Percentiles rank a stretch among this genome's conserved stretches.
phyloP scores from a whole-genome alignment of 768 basidiomycete species.

The Suillus fuscotomentosus region DNA sequence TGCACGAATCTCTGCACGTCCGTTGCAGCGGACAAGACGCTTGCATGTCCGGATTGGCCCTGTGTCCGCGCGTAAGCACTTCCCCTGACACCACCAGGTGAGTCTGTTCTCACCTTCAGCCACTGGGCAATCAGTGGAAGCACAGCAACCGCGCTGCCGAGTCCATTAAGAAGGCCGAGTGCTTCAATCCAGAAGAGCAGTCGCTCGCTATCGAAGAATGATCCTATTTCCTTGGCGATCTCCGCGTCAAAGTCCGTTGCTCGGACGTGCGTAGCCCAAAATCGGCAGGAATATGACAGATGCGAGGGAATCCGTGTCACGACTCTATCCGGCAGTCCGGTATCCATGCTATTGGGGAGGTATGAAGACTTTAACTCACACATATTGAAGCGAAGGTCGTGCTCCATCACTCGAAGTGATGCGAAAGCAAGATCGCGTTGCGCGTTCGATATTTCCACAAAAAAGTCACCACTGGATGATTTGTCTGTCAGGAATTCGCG shows the following conservation, averaged over 20 bases:
- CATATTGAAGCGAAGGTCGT: too few species aligned
- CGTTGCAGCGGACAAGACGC: background rate
- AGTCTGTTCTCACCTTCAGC: background rate
- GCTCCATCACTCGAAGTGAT: too few species aligned
- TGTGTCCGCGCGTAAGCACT: background rate
- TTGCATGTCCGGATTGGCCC: slow-evolving; percentile 1
- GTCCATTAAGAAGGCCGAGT: slow-evolving; percentile 1
- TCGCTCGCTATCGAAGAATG: slow-evolving; percentile 5
- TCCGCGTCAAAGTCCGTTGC: background rate
- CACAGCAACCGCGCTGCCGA: background rate
- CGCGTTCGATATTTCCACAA: too few species aligned
- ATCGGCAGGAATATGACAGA: slow-evolving; percentile 13
- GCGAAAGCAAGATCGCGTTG: too few species aligned
- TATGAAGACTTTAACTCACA: too few species aligned
- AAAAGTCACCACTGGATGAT: too few species aligned
- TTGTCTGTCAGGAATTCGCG: too few species aligned
- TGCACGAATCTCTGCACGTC: slow-evolving; percentile 15
- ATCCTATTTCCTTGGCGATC: background rate
- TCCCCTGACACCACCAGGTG: background rate
- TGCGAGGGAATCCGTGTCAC: background rate
- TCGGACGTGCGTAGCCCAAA: slow-evolving; percentile 11
- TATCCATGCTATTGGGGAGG: slow-evolving; percentile 12
- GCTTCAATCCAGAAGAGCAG: slow-evolving; percentile 10
- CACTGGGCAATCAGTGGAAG: background rate
- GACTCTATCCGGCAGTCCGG: background rate